Percentiles rank a stretch among this genome's conserved stretches.
Evolutionary conservation across 768 basidiomycete species (phyloP).

Genomic region (Lentinula sp.): DNA sequence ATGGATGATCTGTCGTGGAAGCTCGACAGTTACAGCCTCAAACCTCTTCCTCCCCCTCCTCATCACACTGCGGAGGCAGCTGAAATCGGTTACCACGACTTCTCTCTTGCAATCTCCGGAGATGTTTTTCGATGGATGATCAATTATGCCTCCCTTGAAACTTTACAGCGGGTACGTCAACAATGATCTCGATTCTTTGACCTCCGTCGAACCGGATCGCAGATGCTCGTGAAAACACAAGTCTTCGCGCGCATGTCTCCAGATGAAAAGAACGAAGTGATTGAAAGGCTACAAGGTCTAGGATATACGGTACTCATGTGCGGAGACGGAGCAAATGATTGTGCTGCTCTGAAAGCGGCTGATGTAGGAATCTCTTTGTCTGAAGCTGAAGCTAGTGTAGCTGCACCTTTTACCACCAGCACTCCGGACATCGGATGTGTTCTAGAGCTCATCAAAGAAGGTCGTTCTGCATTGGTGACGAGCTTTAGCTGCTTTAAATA

Average conservation of each 20-base stretch:
- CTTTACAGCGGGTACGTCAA: constrained; percentile 76
- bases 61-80: constrained; percentile 66
- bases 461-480: constrained; percentile 91
- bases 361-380: constrained; percentile 96
- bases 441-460: constrained; percentile 94
- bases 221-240: constrained; percentile 98
- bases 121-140: constrained; percentile 99
- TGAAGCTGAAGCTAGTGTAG: constrained; percentile 97
- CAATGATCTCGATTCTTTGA: not conserved
- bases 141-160: constrained; percentile 89
- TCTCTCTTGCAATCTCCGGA: constrained; percentile 86
- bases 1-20: constrained; percentile 85
- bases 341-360: constrained; percentile 96
- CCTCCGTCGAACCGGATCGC: constrained; percentile 2
- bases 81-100: constrained; percentile 78
- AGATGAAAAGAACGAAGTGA: constrained; percentile 98
- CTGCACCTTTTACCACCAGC: constrained; percentile 93
- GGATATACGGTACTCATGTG: constrained; percentile 99
- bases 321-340: constrained; percentile 98
- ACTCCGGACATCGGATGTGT: constrained; percentile 95
- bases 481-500: constrained; percentile 99
- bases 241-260: constrained; percentile 99
- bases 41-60: constrained; percentile 67
- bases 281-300: constrained; percentile 86
- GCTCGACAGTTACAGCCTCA: constrained; percentile 84